These are phyloP conservation scores for Tagetes erecta DNA, from an alignment of 129 eudicot species.

Conservation along the genomic window DNA sequence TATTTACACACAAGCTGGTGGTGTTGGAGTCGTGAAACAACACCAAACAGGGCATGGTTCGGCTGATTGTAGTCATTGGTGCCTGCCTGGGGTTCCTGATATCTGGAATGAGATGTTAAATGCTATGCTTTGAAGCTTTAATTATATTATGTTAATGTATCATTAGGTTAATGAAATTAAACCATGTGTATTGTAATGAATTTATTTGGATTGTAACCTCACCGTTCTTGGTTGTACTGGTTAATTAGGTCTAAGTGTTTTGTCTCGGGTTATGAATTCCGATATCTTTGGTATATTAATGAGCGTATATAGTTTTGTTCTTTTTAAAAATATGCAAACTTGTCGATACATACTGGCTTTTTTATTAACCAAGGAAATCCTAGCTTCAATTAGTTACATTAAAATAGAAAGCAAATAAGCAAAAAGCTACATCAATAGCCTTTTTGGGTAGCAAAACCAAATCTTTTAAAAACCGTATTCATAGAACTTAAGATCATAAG, in stretches of 20 bases:
- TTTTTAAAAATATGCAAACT: background rate
- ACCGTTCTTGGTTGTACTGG: constrained; percentile 1
- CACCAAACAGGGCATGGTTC: constrained; percentile 37
- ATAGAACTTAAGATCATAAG: too few relatives aligned
- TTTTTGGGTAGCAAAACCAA: too few relatives aligned
- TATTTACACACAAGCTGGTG: constrained; percentile 47
- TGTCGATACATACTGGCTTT: too few relatives aligned
- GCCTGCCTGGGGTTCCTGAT: constrained; percentile 93
- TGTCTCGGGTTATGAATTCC: background rate
- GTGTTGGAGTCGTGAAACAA: constrained; percentile 41
- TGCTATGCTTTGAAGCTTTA: constrained; percentile 48
- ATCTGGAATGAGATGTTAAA: constrained; percentile 74
- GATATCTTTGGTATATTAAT: background rate
- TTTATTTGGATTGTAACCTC: constrained; percentile 22
- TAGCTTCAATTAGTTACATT: too few relatives aligned
- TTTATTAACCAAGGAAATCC: too few relatives aligned
- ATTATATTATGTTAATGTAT: constrained; percentile 2
- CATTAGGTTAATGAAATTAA: constrained; percentile 22
- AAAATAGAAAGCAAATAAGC: too few relatives aligned
- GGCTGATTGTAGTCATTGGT: constrained; percentile 92
- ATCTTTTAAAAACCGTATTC: too few relatives aligned
- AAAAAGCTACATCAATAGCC: too few relatives aligned
- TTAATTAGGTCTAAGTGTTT: background rate
- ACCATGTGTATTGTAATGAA: background rate
- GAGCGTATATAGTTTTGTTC: background rate